Evolutionary conservation across 805 yeast species (phyloP).

Genomic region (Saccharomycopsis fermentans): DNA sequence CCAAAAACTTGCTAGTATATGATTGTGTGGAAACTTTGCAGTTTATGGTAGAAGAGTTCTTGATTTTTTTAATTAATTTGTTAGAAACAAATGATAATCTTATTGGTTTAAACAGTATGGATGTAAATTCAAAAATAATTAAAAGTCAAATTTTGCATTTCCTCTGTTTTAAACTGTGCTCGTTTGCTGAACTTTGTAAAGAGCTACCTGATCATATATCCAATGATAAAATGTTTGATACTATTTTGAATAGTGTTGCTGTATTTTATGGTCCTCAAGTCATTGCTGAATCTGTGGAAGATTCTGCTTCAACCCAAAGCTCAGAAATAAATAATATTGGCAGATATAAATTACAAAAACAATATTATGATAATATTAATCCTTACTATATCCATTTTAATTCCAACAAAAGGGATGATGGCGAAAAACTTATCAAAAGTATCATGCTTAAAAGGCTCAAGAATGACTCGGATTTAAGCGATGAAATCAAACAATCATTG

Average conservation of each 20-base stretch:
- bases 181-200: constrained; percentile 58
- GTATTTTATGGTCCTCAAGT: constrained; percentile 53
- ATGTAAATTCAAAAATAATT: constrained; percentile 41
- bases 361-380: constrained; percentile 46
- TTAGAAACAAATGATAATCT: constrained; percentile 32
- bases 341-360: constrained; percentile 54
- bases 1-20: constrained; percentile 33
- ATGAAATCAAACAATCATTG: neutral
- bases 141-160: constrained; percentile 70
- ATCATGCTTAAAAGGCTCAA: constrained; percentile 30
- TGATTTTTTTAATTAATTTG: constrained; percentile 22
- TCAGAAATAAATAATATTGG: constrained; percentile 37
- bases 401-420: constrained; percentile 75
- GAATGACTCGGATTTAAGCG: constrained; percentile 19
- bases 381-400: constrained; percentile 76
- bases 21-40: constrained; percentile 32
- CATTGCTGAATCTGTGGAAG: constrained; percentile 21
- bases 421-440: constrained; percentile 50
- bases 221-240: constrained; percentile 65
- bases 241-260: constrained; percentile 45
- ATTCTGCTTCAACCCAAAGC: neutral
- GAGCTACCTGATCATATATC: constrained; percentile 69
- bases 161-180: constrained; percentile 64
- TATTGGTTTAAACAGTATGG: constrained; percentile 37
- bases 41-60: constrained; percentile 70